Evolutionary conservation across 1,139 yeast genomes (phyloP), one percentile per base, ranked within the genome.

Genomic region (Hansenula anomala): DNA sequence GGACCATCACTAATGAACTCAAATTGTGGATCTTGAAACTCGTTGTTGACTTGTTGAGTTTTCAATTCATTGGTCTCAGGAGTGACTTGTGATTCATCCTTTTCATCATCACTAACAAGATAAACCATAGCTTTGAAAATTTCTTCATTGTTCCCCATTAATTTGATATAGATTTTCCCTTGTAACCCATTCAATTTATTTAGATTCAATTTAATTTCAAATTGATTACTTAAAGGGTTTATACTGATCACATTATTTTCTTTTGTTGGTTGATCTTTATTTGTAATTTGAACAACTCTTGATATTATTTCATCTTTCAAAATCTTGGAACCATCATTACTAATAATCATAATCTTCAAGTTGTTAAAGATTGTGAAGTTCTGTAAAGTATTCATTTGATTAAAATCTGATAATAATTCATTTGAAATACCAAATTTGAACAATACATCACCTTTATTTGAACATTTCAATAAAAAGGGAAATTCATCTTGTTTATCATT

Each of bases 1-100:
- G 36, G 34, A 9, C 44, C 44, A 36, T 51, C 53, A 6, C n/a
- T 14, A 4, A 13, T 4, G 8, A 44, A 35, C n/a, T 32, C 28
- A 22, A 12, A 33, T 15, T 25, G 29, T 14, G 28, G 34, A 30
- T 37, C 40, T 18, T 22, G 11, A 6, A 23, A 3, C 22, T 20
- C 9, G 22, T 6, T 20, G 22, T 6, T 20, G 6, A 20, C 9
- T 20, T 20, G 22, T 9, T 20, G 22, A 9, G 6, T 20, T 20
- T 20, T 20, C 6, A 20, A 9, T 6, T 6, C 9, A 20, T 20
- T 9, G n/a, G n/a, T n/a, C n/a, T n/a, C n/a, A n/a, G n/a, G n/a
- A n/a, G n/a, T n/a, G n/a, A n/a, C n/a, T n/a, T n/a, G n/a, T n/a
- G n/a, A n/a, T n/a, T n/a, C 29, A 6, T 8, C 10, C 6, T 14